Percentiles rank a stretch among this genome's conserved stretches.
Evolutionary conservation across 2,329 filamentous ascomycete species (phyloP).

Genomic region (Pestalotiopsis sp.): DNA sequence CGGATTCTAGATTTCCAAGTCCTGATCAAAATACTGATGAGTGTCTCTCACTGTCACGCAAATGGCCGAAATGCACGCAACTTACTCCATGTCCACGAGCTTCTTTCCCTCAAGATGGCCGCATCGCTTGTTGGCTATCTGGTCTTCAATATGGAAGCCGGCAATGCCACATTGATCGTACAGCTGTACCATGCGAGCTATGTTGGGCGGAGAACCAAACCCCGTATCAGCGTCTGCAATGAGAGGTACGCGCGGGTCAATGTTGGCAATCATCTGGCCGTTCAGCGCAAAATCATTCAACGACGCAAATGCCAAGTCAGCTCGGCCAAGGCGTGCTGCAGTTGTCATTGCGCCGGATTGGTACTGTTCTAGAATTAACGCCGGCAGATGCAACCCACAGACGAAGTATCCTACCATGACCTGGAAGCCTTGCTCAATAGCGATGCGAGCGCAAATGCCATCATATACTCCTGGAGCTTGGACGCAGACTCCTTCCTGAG

Average conservation of each 20-base stretch:
- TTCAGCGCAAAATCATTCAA: slow-evolving; percentile 66
- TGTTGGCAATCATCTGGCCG: slow-evolving; percentile 66
- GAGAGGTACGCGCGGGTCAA: slow-evolving; percentile 57
- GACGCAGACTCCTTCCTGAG: slow-evolving; percentile 13
- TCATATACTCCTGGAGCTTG: slow-evolving; percentile 16
- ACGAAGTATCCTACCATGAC: slow-evolving; percentile 2
- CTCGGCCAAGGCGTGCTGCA: slow-evolving; percentile 62
- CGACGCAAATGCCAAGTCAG: slow-evolving; percentile 65
- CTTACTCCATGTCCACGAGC: slow-evolving; percentile 32
- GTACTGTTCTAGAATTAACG: neutral
- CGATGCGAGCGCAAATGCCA: slow-evolving; percentile 15
- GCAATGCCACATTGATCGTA: slow-evolving; percentile 34
- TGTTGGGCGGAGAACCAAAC: slow-evolving; percentile 56
- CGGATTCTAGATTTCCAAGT: slow-evolving; percentile 15
- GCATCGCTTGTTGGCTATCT: slow-evolving; percentile 40
- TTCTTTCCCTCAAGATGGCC: slow-evolving; percentile 41
- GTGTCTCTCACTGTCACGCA: neutral
- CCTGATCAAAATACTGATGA: neutral
- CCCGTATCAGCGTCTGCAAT: slow-evolving; percentile 66
- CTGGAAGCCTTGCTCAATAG: slow-evolving; percentile 15
- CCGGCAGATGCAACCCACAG: neutral
- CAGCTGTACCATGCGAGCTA: slow-evolving; percentile 48
- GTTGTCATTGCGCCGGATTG: slow-evolving; percentile 22
- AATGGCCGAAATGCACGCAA: neutral
- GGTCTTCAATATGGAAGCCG: slow-evolving; percentile 37